A percentile compares a stretch with the other conserved stretches of the same genome.
These are phyloP conservation scores for Oryza glumipatula DNA, from an alignment of 176 grass and related monocot genomes.

Conservation along the genomic window DNA sequence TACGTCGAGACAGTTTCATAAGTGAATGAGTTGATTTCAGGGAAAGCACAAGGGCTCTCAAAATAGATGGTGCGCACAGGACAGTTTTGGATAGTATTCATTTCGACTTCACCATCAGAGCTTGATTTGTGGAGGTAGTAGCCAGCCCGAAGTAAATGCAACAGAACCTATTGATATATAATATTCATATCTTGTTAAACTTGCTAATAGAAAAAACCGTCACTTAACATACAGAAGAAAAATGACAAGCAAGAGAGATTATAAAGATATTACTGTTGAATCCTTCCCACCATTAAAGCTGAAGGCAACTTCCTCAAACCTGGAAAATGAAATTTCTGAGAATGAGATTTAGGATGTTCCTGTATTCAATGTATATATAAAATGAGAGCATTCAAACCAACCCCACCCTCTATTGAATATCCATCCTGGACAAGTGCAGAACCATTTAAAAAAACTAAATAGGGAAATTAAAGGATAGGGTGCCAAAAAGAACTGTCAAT, in stretches of 20 bases:
- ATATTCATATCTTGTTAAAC: constrained; percentile 31
- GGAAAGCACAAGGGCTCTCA: constrained; percentile 86
- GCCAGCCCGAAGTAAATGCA: constrained; percentile 96
- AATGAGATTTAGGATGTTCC: constrained; percentile 27
- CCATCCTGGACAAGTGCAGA: neutral
- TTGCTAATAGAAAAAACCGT: constrained; percentile 18
- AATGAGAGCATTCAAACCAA: constrained; percentile 8
- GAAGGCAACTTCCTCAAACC: constrained; percentile 92
- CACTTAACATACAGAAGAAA: constrained; percentile 25
- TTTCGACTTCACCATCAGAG: constrained; percentile 46
- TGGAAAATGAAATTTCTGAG: constrained; percentile 48
- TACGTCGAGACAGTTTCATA: constrained; percentile 83
- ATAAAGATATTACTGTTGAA: constrained; percentile 81
- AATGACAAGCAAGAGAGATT: constrained; percentile 31
- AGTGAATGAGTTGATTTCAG: constrained; percentile 96
- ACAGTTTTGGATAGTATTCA: constrained; percentile 64
- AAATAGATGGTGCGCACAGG: constrained; percentile 97
- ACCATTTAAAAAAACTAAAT: neutral
- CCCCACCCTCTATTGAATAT: neutral
- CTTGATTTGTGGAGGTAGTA: constrained; percentile 84
- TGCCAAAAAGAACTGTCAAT: neutral
- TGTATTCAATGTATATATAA: neutral
- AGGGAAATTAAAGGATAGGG: neutral
- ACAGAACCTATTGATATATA: constrained; percentile 65
- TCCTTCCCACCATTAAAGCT: constrained; percentile 99